Conservation (phyloP, 495 filamentous ascomycete genomes). For the Aspergillus heteromorphus region DNA sequence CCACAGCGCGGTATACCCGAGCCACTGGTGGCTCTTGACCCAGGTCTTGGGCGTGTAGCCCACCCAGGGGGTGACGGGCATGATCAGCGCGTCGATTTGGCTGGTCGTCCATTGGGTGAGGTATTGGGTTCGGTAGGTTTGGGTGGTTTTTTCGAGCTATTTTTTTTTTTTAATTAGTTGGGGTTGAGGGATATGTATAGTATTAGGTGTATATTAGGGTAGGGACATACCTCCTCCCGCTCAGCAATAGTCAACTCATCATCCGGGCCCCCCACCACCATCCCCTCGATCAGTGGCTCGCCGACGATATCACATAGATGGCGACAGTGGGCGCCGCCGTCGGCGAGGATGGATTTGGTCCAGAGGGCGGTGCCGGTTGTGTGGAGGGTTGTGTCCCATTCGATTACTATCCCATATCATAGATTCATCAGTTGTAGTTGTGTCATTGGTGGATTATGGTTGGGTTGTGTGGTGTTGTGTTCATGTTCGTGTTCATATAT, state of each 20-base stretch:
- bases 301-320: slow-evolving; percentile 46
- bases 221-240: slow-evolving; percentile 24
- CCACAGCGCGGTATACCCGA: slow-evolving; percentile 62
- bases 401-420: slow-evolving; percentile 32
- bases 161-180: background rate
- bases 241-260: slow-evolving; percentile 23
- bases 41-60: slow-evolving; percentile 43
- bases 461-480: background rate
- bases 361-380: slow-evolving; percentile 28
- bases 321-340: slow-evolving; percentile 51
- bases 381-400: slow-evolving; percentile 37
- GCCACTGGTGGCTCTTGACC: slow-evolving; percentile 51
- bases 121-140: slow-evolving; percentile 26
- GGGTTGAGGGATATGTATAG: background rate
- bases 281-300: slow-evolving; percentile 52
- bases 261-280: slow-evolving; percentile 34
- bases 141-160: slow-evolving; percentile 33
- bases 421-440: background rate
- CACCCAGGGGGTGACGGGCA: slow-evolving; percentile 52
- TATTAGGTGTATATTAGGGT: background rate
- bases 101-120: slow-evolving; percentile 50
- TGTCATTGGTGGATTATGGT: background rate
- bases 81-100: slow-evolving; percentile 62
- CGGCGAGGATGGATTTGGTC: slow-evolving; percentile 52
- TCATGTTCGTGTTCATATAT: background rate